phyloP scores from a whole-genome alignment of 805 yeast genomes.

The Lipomyces spencermartinsiae region DNA sequence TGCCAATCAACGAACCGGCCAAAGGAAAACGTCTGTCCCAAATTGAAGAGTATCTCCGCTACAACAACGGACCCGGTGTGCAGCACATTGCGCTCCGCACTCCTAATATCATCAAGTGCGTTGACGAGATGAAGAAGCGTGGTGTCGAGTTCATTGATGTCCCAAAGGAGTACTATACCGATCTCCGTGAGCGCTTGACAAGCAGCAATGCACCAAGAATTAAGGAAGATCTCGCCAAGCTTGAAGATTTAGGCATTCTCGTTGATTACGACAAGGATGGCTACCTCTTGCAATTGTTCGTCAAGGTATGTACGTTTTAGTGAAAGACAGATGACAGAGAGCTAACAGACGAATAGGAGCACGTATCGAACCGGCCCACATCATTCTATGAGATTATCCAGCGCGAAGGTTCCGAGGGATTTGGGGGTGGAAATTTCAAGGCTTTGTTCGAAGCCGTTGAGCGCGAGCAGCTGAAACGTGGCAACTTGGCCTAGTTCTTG shows the following conservation, averaged over 20 bases:
- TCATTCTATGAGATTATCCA: slow-evolving; percentile 82
- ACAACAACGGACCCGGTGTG: slow-evolving; percentile 79
- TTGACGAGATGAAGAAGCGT: slow-evolving; percentile 58
- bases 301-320: slow-evolving; percentile 49
- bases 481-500: slow-evolving; percentile 52
- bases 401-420: slow-evolving; percentile 79
- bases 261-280: slow-evolving; percentile 73
- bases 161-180: slow-evolving; percentile 62
- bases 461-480: slow-evolving; percentile 73
- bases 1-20: slow-evolving; percentile 90
- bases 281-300: slow-evolving; percentile 78
- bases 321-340: not conserved
- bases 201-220: slow-evolving; percentile 50
- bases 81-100: slow-evolving; percentile 82
- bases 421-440: slow-evolving; percentile 88
- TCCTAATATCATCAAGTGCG: slow-evolving; percentile 62
- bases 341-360: slow-evolving; percentile 16
- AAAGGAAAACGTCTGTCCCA: slow-evolving; percentile 69
- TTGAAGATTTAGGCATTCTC: slow-evolving; percentile 59
- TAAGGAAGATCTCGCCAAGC: slow-evolving; percentile 57
- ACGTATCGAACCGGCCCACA: slow-evolving; percentile 65
- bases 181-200: slow-evolving; percentile 54
- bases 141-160: slow-evolving; percentile 75
- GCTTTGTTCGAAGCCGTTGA: slow-evolving; percentile 82
- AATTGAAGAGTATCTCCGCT: slow-evolving; percentile 80